phyloP scores from a whole-genome alignment of 202 grass and related monocot species.

The Alloteropsis angusta region DNA sequence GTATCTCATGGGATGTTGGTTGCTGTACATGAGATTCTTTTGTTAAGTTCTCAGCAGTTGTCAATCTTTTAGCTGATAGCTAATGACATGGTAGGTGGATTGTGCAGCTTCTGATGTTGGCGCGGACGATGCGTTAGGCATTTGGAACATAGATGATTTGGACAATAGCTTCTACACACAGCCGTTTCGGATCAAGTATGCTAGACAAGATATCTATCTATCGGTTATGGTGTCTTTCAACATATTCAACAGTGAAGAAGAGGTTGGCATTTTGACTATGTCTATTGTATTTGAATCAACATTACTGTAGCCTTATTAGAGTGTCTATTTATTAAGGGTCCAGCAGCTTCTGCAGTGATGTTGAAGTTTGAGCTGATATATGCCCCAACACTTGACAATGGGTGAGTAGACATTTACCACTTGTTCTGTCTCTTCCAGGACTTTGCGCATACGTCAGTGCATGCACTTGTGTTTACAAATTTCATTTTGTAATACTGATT shows the following conservation, averaged over 20 bases:
- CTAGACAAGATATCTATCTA: conserved; percentile 90
- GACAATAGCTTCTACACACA: conserved; percentile 97
- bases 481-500: conserved; percentile 14
- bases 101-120: conserved; percentile 79
- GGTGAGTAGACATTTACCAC: conserved; percentile 38
- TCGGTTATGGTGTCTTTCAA: conserved; percentile 98
- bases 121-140: conserved; percentile 62
- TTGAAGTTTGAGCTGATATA: conserved; percentile 97
- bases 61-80: conserved; percentile 60
- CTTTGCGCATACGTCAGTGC: not conserved
- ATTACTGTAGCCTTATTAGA: conserved; percentile 14
- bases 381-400: conserved; percentile 62
- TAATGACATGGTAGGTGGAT: conserved; percentile 91
- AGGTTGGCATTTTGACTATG: conserved; percentile 44
- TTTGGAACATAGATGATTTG: conserved; percentile 89
- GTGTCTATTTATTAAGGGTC: conserved; percentile 41
- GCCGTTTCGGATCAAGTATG: conserved; percentile 87
- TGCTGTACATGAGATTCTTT: not conserved
- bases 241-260: conserved; percentile 55
- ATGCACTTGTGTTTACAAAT: conserved; percentile 10
- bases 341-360: conserved; percentile 60
- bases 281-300: conserved; percentile 15
- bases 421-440: conserved; percentile 5
- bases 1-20: not conserved
- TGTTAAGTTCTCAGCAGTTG: conserved; percentile 4